A percentile compares a stretch with the other conserved stretches of the same genome.
Conservation (phyloP, 495 filamentous ascomycete species). For the Aspergillus carlsbadensis region DNA sequence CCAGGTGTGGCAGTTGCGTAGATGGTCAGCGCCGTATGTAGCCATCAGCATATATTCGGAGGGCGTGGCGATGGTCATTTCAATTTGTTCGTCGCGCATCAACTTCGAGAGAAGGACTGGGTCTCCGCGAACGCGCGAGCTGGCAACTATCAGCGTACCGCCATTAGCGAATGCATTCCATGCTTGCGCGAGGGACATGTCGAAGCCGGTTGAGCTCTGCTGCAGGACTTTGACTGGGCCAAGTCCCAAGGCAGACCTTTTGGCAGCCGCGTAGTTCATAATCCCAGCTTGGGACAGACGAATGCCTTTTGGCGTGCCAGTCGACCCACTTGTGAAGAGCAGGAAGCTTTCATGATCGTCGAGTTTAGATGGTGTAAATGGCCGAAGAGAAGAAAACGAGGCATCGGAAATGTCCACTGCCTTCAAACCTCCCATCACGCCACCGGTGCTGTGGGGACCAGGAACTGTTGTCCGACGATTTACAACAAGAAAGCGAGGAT, state of each 20-base stretch:
- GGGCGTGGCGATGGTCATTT: conserved; percentile 37
- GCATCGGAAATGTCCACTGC: background rate
- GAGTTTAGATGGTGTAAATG: too few relatives aligned
- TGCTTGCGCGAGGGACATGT: conserved; percentile 35
- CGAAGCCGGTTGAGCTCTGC: conserved; percentile 42
- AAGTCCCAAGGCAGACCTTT: conserved; percentile 19
- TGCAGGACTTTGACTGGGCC: conserved; percentile 36
- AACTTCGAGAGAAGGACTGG: conserved; percentile 31
- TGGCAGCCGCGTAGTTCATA: conserved; percentile 26
- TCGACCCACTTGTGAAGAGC: conserved; percentile 47
- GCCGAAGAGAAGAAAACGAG: conserved; percentile 21
- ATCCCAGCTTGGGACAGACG: conserved; percentile 30
- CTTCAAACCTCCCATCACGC: too few relatives aligned
- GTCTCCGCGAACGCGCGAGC: conserved; percentile 25
- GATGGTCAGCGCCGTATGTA: too few relatives aligned
- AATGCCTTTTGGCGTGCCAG: conserved; percentile 40
- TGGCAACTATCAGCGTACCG: conserved; percentile 31
- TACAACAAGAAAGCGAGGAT: background rate
- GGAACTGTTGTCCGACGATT: too few relatives aligned
- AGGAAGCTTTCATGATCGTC: too few relatives aligned
- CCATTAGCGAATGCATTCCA: conserved; percentile 30
- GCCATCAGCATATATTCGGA: too few relatives aligned
- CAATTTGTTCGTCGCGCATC: conserved; percentile 32
- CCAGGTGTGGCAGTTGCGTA: too few relatives aligned
- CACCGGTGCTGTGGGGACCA: too few relatives aligned